Base-by-base conservation (phyloP, 495 filamentous ascomycete species). In the Penicillium herquei region DNA sequence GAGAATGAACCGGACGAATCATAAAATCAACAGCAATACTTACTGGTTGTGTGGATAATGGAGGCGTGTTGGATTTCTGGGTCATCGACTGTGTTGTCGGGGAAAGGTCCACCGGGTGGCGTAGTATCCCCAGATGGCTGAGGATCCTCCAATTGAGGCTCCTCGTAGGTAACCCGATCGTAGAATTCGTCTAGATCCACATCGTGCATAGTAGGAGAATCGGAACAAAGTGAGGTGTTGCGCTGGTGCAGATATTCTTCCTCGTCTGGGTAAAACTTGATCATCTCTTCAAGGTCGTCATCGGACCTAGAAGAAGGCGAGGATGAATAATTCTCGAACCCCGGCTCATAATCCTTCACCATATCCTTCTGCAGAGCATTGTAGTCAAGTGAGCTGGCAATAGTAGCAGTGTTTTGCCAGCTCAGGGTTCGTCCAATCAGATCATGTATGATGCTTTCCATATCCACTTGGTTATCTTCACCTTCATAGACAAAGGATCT, bases 131-230 rank as follows among this genome's bases (percentile, higher is more conserved):
- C 52, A 26, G 51, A 41, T 2, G 35, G 43, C 12, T 64, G 52
- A 1, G 59, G 54, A 10, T 50, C 26, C 11, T 45, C 57, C 40
- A 66, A 2, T 3, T 64, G 64, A 0, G 66, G 54, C 26, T 51
- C 42, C 3, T 57, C 62, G 21, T 69, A 65, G 18, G 58, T 59
- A 35, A 67, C 56, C 4, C 47, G 56, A 10, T 54, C 60, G 49
- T 75, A 73, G 21, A 75, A 73, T 16, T 73, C 73, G 50, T 71
- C 69, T 10, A 70, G 57, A 42, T 73, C 64, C 17, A 71, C 55
- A 39, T 74, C 71, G 14, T 42, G 49, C 57, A 26, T 26, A 26
- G 48, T 57, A 6, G 57, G 33, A 35, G 39, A 10, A 39, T 58
- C 65, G 6, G 40, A 49, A 21, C 50, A 52, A 12, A 44, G 40